These are phyloP conservation scores for Neopestalotiopsis sp. DNA, from an alignment of 2,329 filamentous ascomycete species.

Conservation along the genomic window DNA sequence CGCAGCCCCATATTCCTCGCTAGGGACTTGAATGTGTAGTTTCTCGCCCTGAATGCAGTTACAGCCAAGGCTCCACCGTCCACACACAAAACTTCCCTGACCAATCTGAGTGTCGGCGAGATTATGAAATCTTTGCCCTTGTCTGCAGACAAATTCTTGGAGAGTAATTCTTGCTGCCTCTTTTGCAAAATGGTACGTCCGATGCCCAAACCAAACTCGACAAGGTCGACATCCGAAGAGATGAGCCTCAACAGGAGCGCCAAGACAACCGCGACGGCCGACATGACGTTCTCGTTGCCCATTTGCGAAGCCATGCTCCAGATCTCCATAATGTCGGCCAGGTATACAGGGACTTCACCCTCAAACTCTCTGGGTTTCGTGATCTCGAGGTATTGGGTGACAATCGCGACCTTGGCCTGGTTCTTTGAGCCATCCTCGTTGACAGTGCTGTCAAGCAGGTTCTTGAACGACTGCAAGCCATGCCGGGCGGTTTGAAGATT, in stretches of 20 bases:
- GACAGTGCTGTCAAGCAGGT: constrained; percentile 69
- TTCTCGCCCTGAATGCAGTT: constrained; percentile 76
- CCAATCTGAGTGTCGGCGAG: constrained; percentile 82
- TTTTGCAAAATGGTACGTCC: constrained; percentile 83
- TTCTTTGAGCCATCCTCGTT: constrained; percentile 53
- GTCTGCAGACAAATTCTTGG: constrained; percentile 77
- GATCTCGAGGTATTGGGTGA: constrained; percentile 71
- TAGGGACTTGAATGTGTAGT: constrained; percentile 79
- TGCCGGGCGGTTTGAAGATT: constrained; percentile 71
- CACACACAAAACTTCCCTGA: constrained; percentile 84
- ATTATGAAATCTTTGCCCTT: constrained; percentile 88
- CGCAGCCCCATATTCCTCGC: constrained; percentile 81
- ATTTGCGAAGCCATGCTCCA: constrained; percentile 84
- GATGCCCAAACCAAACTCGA: constrained; percentile 75
- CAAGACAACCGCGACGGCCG: constrained; percentile 79
- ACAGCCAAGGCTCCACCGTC: constrained; percentile 84
- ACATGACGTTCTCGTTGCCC: constrained; percentile 81
- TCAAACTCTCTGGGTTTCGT: constrained; percentile 54
- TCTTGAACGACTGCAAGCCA: constrained; percentile 77
- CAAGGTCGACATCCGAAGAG: constrained; percentile 74
- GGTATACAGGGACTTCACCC: constrained; percentile 66
- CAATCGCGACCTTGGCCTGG: constrained; percentile 58
- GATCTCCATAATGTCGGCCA: constrained; percentile 82
- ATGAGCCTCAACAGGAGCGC: constrained; percentile 81
- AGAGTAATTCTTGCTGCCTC: constrained; percentile 79